A percentile compares a stretch with the other conserved stretches of the same genome.
Conservation (phyloP, 352 stramenopile species). For the Globisporangium okanoganense region DNA sequence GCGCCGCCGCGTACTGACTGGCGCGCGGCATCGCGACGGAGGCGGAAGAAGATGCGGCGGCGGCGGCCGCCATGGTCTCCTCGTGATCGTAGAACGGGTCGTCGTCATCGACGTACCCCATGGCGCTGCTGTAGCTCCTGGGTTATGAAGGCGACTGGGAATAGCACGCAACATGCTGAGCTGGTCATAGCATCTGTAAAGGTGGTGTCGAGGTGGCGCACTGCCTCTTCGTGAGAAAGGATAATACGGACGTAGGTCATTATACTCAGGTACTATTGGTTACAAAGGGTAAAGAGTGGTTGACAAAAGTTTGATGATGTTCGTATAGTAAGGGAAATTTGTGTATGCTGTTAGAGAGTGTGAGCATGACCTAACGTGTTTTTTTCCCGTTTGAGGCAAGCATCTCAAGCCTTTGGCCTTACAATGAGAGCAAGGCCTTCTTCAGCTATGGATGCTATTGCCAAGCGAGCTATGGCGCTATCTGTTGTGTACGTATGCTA, state of each 20-base stretch:
- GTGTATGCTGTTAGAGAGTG: neutral
- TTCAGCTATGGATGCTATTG: too few relatives aligned
- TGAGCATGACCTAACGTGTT: neutral
- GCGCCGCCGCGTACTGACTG: neutral
- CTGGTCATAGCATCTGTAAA: neutral
- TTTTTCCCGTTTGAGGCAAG: too few relatives aligned
- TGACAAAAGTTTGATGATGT: neutral
- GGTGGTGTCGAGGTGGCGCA: neutral
- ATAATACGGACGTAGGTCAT: neutral
- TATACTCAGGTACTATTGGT: neutral
- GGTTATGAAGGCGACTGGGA: neutral
- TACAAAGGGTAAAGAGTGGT: neutral
- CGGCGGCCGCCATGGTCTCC: neutral
- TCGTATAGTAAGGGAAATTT: neutral
- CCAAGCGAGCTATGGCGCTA: too few relatives aligned
- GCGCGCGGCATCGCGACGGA: neutral
- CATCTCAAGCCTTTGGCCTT: too few relatives aligned
- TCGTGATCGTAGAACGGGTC: conserved; percentile 17
- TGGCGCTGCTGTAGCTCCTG: neutral
- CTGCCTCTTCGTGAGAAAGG: neutral
- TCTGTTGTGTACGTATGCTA: too few relatives aligned
- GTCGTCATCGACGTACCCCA: conserved; percentile 11
- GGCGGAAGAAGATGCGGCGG: neutral
- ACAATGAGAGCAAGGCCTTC: too few relatives aligned
- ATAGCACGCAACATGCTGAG: neutral